phyloP scores from a whole-genome alignment of 805 yeast species.

The Zygotorulaspora sp. region DNA sequence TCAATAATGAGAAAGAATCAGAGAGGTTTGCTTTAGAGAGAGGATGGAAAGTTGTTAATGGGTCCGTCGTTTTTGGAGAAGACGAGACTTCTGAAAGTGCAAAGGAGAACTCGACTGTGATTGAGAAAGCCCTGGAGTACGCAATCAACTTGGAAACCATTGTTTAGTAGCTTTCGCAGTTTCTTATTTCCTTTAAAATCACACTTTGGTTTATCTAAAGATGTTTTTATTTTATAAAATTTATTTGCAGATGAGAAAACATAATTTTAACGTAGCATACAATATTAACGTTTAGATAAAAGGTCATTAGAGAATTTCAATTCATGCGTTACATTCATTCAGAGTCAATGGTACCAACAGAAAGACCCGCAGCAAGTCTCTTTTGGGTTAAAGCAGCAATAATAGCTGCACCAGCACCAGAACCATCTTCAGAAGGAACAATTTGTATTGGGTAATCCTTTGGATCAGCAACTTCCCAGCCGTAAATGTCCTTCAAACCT shows the following conservation, averaged over 20 bases:
- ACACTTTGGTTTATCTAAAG: not conserved
- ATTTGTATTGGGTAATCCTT: constrained; percentile 71
- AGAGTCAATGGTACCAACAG: constrained; percentile 49
- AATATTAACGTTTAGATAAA: constrained; percentile 9
- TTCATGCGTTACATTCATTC: constrained; percentile 6
- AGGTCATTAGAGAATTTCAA: constrained; percentile 13
- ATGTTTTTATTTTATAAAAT: not conserved
- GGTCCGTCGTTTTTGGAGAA: constrained; percentile 46
- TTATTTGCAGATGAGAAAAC: constrained; percentile 1
- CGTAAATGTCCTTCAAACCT: constrained; percentile 84
- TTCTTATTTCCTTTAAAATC: too few relatives aligned
- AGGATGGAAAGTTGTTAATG: constrained; percentile 55
- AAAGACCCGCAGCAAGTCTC: constrained; percentile 65
- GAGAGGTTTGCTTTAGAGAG: constrained; percentile 49
- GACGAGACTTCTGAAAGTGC: constrained; percentile 27
- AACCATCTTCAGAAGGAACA: constrained; percentile 95
- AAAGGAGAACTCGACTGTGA: constrained; percentile 35
- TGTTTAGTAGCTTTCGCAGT: too few relatives aligned
- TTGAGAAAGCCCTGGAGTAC: constrained; percentile 72
- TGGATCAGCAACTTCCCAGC: constrained; percentile 51
- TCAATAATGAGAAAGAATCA: constrained; percentile 53
- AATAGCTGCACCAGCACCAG: constrained; percentile 98
- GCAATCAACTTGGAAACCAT: constrained; percentile 92
- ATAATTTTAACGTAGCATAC: constrained; percentile 2
- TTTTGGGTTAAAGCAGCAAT: constrained; percentile 91